Conservation (phyloP, 78 protist genomes). For the Dictyostelium citrinum region DNA sequence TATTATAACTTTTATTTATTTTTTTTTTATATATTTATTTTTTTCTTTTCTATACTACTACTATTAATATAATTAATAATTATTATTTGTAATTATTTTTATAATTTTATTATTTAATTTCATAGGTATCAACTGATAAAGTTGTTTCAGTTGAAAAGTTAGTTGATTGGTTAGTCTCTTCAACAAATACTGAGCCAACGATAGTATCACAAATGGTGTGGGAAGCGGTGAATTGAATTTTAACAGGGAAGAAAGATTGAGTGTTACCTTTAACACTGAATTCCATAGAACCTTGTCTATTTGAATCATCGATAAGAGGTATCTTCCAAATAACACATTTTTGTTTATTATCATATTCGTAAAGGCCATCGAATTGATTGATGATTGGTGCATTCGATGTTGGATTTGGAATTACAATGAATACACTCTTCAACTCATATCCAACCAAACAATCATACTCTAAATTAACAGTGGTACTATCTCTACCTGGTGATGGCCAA, state of each 20-base stretch:
- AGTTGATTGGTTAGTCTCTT: not conserved
- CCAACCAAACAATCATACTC: conserved; percentile 26
- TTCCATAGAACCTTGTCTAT: conserved; percentile 64
- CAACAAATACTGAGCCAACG: not conserved
- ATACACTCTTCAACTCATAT: conserved; percentile 41
- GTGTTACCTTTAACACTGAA: conserved; percentile 60
- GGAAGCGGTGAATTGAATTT: conserved; percentile 21
- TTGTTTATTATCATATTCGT: conserved; percentile 49
- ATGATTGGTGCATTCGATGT: conserved; percentile 2
- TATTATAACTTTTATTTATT: not conserved
- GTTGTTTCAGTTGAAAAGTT: conserved; percentile 23
- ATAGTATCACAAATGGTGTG: not conserved
- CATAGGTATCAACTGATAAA: conserved; percentile 35
- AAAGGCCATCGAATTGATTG: conserved; percentile 38
- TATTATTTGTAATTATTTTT: not conserved
- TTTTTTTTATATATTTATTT: not conserved
- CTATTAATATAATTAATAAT: not conserved
- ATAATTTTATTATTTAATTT: not conserved
- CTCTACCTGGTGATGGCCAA: conserved; percentile 78
- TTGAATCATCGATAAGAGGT: conserved; percentile 54
- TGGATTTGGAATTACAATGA: conserved; percentile 73
- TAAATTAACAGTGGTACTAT: conserved; percentile 23
- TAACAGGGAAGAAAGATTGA: conserved; percentile 54
- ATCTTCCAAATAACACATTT: conserved; percentile 72
- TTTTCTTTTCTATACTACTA: not conserved